Evolutionary conservation across 306 rosid species (phyloP).

Genomic region (Phaseolus lunatus): DNA sequence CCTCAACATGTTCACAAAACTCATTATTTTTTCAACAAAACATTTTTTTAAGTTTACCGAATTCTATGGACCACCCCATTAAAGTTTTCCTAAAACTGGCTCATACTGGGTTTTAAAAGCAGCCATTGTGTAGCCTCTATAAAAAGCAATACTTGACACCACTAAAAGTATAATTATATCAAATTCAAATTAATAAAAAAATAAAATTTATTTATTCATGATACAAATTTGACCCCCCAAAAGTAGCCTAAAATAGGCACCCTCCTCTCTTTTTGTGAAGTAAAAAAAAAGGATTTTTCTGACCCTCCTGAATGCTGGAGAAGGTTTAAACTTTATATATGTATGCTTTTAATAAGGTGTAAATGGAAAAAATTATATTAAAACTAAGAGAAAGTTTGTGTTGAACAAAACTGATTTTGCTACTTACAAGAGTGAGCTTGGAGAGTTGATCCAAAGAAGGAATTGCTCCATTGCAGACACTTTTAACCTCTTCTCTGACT

Average conservation of each 20-base stretch:
- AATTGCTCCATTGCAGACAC: constrained; percentile 60
- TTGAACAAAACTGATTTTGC: background rate
- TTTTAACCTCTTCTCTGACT: constrained; percentile 68
- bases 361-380: no score
- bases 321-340: background rate
- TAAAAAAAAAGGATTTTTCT: background rate
- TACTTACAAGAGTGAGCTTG: constrained; percentile 70
- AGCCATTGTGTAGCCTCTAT: constrained; percentile 15
- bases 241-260: background rate
- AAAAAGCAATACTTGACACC: constrained; percentile 9
- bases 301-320: background rate
- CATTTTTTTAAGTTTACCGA: background rate
- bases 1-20: background rate
- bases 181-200: background rate
- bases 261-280: background rate
- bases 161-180: background rate
- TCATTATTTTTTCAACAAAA: background rate
- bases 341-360: no score
- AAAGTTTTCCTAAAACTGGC: constrained; percentile 34
- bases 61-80: constrained; percentile 20
- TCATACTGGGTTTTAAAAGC: constrained; percentile 24
- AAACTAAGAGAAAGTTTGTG: no score
- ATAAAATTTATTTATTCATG: background rate
- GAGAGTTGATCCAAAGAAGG: constrained; percentile 80
- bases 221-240: constrained; percentile 24